Base-by-base conservation (phyloP, 2,329 filamentous ascomycete species). In the Sphaerulina musiva region DNA sequence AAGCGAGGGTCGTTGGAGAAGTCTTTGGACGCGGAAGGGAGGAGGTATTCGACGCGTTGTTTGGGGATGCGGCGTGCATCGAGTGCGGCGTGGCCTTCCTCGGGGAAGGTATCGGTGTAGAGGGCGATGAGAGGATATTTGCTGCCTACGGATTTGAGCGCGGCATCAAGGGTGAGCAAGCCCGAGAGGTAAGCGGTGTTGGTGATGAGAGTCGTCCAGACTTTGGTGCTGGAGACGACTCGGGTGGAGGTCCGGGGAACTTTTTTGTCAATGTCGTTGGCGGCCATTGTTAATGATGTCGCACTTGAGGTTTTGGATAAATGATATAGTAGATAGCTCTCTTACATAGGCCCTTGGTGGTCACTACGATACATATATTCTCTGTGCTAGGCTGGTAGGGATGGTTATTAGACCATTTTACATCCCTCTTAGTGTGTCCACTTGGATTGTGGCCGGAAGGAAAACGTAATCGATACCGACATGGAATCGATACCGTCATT, bases 171-270 rank as follows among this genome's bases (percentile, higher is more conserved):
- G 1, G 88, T 89, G 51, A 95, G 78, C 48, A 95, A 84, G 45
- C 90, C 90, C 5, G 86, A 80, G 57, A 95, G 83, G 72, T 95
- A 95, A 64, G 79, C 78, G 46, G 82, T 83, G 73, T 93, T 95
- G 56, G 89, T 95, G 68, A 95, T 90, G 62, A 95, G 79, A 9
- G 85, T 87, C 29, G 87, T 89, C 89, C 89, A 95, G 68, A 93
- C 89, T 88, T 69, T 67, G 59, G 60, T 39, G 48, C 61, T 65
- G 51, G 67, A 62, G 17, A 69, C 68, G 36, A 66, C 68, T 67
- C 49, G 5, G 62, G 59, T 17, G 54, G 51, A 12, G 64, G 61
- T 26, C 63, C 63, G 39, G 58, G 57, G 9, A 59, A 43, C 14
- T 68, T 68, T 32, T 48, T 44, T 60, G 55, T 57, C 42, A 50